Evolutionary conservation across 1,284 basidiomycete genomes (phyloP), one percentile per base, ranked within the genome.

Genomic region (Hortiboletus rubellus): DNA sequence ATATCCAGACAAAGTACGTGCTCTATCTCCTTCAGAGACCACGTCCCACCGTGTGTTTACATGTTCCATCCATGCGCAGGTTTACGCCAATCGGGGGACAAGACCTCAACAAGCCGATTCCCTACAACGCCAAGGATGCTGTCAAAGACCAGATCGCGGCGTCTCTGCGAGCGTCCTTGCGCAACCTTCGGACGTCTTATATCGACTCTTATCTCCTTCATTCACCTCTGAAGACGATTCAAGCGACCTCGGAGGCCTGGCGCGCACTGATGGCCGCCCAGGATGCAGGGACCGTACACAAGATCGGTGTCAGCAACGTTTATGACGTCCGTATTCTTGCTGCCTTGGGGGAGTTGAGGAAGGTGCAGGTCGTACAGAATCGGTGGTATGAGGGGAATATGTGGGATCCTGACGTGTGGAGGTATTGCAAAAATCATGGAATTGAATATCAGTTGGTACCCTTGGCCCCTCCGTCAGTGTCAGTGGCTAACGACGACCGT

Each of bases 161-260:
- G 7, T 92, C 89, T n/a, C 81, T 91, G 54, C 72, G 75, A 22
- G 80, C 69, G 24, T 92, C 89, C 8, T 77, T 93, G 50, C 68
- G 71, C 50, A 87, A 92, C 63, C 78, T 93, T 7, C 79, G 78
- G 36, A 87, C 89, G 3, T 79, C 81, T 5, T 89, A 87, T 65
- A 72, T 93, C 56, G 91, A 93, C 66, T 82, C 83, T 57, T 86
- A 91, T 59, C 74, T 93, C 51, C 79, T 94, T 6, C 92, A 94
- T 66, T 88, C 86, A 1, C 91, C 91, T 3, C 71, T 92, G 44
- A 77, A 73, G 2, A 86, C 83, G 0, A 68, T 79, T 12, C 72
- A 79, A 44, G 74, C 81, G 54, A 92, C 89, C 3, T 69, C 87
- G 43, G 79, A 83, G 54, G 90, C 89, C 0, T 93, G 89, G 83